These are phyloP conservation scores for Tuber melanosporum DNA, from an alignment of 495 filamentous ascomycete species.

Conservation along the genomic window DNA sequence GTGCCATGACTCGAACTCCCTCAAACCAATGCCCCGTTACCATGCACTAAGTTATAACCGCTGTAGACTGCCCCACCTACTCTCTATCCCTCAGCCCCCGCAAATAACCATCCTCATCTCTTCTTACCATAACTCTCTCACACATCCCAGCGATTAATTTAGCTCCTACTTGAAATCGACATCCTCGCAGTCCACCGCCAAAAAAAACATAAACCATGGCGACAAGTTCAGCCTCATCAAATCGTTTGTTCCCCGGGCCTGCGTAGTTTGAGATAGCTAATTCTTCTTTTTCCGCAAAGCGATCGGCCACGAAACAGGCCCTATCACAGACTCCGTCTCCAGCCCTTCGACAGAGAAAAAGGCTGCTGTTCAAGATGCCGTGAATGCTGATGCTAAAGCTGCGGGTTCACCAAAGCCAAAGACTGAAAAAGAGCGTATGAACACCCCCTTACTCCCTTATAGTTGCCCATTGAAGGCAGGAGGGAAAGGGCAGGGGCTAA, in stretches of 20 bases:
- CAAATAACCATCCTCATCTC: not conserved
- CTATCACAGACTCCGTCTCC: slow-evolving; percentile 17
- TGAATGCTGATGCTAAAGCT: slow-evolving; percentile 6
- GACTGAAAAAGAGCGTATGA: slow-evolving; percentile 40
- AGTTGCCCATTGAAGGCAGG: not conserved
- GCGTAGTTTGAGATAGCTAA: slow-evolving; percentile 5
- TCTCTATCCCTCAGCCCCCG: not conserved
- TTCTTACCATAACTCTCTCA: not conserved
- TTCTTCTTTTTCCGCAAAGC: slow-evolving; percentile 6
- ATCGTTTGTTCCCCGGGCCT: slow-evolving; percentile 23
- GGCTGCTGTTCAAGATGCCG: slow-evolving; percentile 23
- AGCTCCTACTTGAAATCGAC: not conserved
- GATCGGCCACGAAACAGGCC: slow-evolving; percentile 26
- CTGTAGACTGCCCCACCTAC: not conserved
- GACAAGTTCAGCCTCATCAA: slow-evolving; percentile 26
- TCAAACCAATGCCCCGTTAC: not conserved
- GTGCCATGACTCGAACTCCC: not conserved
- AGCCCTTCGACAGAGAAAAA: slow-evolving; percentile 12
- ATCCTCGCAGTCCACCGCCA: not conserved
- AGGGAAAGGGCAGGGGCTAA: slow-evolving; percentile 11
- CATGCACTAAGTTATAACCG: not conserved
- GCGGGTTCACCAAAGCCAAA: slow-evolving; percentile 42
- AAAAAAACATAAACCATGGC: slow-evolving; percentile 22
- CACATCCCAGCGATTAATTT: not conserved
- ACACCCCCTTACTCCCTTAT: not conserved